Percentiles rank a stretch among this genome's conserved stretches.
Conservation (phyloP, 495 filamentous ascomycete species). For the Penicilliopsis zonata region DNA sequence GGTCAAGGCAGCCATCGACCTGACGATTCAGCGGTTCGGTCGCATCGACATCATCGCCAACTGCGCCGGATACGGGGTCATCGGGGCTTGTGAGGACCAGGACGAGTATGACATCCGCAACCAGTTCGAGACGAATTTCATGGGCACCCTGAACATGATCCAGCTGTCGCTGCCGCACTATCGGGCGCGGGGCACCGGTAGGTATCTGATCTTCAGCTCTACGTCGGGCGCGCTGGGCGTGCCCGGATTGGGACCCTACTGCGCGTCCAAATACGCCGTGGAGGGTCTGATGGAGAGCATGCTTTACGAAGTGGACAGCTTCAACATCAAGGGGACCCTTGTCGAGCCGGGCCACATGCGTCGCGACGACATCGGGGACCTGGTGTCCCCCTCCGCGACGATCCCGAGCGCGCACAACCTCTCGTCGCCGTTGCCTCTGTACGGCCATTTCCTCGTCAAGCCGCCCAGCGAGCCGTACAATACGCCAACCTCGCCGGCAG, state of each 20-base stretch:
- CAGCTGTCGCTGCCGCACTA: conserved; percentile 86
- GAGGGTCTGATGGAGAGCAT: conserved; percentile 92
- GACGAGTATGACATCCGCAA: conserved; percentile 89
- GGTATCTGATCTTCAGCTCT: conserved; percentile 89
- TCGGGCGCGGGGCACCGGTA: conserved; percentile 55
- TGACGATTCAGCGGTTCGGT: conserved; percentile 60
- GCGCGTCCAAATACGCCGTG: conserved; percentile 91
- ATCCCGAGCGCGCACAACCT: conserved; percentile 19
- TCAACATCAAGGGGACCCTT: conserved; percentile 83
- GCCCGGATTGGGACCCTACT: conserved; percentile 84
- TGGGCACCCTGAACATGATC: conserved; percentile 86
- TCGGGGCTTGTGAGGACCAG: conserved; percentile 93
- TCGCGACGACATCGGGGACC: conserved; percentile 47
- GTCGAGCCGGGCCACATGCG: conserved; percentile 85
- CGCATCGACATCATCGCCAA: conserved; percentile 84
- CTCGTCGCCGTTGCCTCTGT: conserved; percentile 53
- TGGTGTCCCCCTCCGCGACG: conserved; percentile 17
- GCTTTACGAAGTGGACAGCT: conserved; percentile 85
- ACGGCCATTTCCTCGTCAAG: conserved; percentile 88
- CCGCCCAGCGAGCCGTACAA: conserved; percentile 72
- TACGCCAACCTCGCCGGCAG: conserved; percentile 60
- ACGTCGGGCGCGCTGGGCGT: conserved; percentile 83
- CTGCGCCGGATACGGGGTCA: conserved; percentile 85
- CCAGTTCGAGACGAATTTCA: conserved; percentile 96
- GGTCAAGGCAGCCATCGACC: conserved; percentile 57